Conservation (phyloP, 2,329 filamentous ascomycete genomes). For the Stachybotrys chartarum region DNA sequence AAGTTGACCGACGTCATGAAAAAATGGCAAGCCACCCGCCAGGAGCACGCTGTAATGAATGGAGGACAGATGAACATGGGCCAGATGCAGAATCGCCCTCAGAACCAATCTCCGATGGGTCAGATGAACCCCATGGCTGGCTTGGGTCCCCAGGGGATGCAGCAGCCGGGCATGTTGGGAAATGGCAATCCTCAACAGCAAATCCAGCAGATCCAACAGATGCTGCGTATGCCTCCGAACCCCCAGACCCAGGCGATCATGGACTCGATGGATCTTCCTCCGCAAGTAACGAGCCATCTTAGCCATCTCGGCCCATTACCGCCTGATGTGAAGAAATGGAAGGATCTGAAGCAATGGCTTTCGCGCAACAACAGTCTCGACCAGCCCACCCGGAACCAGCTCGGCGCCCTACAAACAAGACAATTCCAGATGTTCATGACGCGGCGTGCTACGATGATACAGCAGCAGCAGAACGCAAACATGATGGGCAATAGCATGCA, state of each 20-base stretch:
- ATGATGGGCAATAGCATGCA: constrained; percentile 11
- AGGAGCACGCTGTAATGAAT: constrained; percentile 24
- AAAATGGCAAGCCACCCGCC: constrained; percentile 37
- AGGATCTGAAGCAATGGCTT: constrained; percentile 36
- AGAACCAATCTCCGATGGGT: constrained; percentile 15
- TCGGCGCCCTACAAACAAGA: constrained; percentile 26
- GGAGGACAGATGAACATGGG: constrained; percentile 19
- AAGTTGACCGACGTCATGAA: constrained; percentile 45
- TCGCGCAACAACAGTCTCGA: constrained; percentile 26
- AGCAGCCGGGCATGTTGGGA: constrained; percentile 17
- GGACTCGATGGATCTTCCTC: constrained; percentile 41
- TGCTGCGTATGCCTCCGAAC: constrained; percentile 18
- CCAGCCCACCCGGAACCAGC: constrained; percentile 20
- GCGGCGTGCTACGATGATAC: constrained; percentile 19
- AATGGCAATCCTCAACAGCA: constrained; percentile 16
- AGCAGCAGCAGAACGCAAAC: constrained; percentile 14
- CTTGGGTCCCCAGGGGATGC: constrained; percentile 21
- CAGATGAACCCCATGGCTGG: constrained; percentile 24
- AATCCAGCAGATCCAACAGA: constrained; percentile 15
- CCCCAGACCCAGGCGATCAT: constrained; percentile 32
- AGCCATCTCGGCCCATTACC: constrained; percentile 25
- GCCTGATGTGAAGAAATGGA: constrained; percentile 41
- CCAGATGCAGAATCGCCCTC: constrained; percentile 24
- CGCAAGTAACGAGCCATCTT: constrained; percentile 21
- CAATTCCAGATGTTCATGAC: constrained; percentile 30